Percentiles rank a stretch among this genome's conserved stretches.
Evolutionary conservation across 371 early-diverging fungal genomes (phyloP).

Genomic region (Mucor irregularis): DNA sequence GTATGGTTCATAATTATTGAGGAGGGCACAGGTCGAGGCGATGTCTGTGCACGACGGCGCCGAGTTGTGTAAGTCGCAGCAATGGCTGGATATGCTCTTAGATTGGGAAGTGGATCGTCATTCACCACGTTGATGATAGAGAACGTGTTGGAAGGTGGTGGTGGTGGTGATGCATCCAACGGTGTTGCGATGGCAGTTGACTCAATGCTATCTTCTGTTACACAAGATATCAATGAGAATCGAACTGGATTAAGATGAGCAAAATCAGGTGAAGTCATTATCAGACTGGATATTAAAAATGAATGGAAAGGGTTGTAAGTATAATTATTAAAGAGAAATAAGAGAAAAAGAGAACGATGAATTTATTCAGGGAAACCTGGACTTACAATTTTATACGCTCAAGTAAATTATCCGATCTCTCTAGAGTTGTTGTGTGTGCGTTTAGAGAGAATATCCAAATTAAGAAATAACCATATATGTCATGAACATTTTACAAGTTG

Average conservation of each 20-base stretch:
- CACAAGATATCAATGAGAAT: slow-evolving; percentile 35
- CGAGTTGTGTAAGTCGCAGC: slow-evolving; percentile 12
- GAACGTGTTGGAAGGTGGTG: slow-evolving; percentile 24
- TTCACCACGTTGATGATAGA: slow-evolving; percentile 38
- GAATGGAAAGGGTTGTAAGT: slow-evolving; percentile 9
- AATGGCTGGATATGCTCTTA: slow-evolving; percentile 22
- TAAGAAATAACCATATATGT: too few species aligned
- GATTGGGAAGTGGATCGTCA: slow-evolving; percentile 27
- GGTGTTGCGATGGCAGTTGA: slow-evolving; percentile 37
- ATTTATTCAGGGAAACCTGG: too few species aligned
- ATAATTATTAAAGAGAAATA: background rate
- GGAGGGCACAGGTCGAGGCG: slow-evolving; percentile 4
- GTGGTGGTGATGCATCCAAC: slow-evolving; percentile 36
- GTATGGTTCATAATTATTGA: slow-evolving; percentile 2
- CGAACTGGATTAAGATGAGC: slow-evolving; percentile 13
- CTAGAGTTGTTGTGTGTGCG: too few species aligned
- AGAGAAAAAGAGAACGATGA: too few species aligned
- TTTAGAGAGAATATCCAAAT: too few species aligned
- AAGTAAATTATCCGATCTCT: too few species aligned
- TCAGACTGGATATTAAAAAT: background rate
- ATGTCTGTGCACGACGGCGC: slow-evolving; percentile 21
- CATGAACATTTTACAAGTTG: background rate
- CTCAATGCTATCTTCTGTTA: slow-evolving; percentile 39
- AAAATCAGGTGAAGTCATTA: slow-evolving; percentile 12
- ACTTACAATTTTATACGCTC: too few species aligned